These are phyloP conservation scores for Ophidiomyces ophidiicola DNA, from an alignment of 2,329 filamentous ascomycete genomes.

Conservation along the genomic window DNA sequence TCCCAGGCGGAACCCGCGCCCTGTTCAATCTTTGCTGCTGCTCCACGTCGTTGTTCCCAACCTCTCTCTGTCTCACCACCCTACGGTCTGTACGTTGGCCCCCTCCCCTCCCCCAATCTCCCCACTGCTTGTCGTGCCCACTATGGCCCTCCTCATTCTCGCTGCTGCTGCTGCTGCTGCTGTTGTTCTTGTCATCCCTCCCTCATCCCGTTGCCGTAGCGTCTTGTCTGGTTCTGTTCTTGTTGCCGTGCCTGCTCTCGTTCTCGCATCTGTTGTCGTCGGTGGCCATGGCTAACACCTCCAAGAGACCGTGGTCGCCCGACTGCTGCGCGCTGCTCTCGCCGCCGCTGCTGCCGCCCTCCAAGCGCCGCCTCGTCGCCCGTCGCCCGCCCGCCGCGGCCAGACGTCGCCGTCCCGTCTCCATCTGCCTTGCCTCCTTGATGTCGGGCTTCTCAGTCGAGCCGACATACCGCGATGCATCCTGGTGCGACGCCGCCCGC, in stretches of 20 bases:
- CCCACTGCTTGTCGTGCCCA: too few species aligned
- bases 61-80: conserved; percentile 18
- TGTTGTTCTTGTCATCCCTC: too few species aligned
- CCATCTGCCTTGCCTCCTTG: background rate
- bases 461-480: conserved; percentile 1
- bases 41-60: background rate
- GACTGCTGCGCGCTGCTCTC: too few species aligned
- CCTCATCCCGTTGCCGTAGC: background rate
- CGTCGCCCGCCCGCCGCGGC: too few species aligned
- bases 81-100: too few species aligned
- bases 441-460: conserved; percentile 7
- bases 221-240: conserved; percentile 17
- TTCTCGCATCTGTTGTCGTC: background rate
- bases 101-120: too few species aligned
- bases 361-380: too few species aligned
- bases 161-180: too few species aligned
- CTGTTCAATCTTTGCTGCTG: conserved; percentile 16
- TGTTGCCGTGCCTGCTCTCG: conserved; percentile 16
- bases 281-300: conserved; percentile 4
- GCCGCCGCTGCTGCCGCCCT: too few species aligned
- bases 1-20: conserved; percentile 33
- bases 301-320: conserved; percentile 10
- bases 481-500: background rate
- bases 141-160: too few species aligned
- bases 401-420: background rate